Percentiles rank a stretch among this genome's conserved stretches.
Conservation (phyloP, 495 filamentous ascomycete genomes). For the Penicillium maclennaniae region DNA sequence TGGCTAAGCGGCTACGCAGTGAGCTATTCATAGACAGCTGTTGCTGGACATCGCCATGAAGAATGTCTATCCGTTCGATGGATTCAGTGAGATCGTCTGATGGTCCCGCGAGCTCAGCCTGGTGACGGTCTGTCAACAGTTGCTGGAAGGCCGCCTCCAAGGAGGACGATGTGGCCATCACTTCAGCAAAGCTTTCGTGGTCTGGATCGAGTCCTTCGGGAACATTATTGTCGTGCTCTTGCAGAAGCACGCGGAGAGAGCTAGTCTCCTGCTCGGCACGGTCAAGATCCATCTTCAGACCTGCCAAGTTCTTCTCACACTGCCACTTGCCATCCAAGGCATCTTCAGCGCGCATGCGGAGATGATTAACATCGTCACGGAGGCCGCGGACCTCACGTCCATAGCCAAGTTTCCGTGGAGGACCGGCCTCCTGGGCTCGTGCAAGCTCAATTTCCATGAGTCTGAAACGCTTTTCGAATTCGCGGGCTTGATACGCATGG, state of each 20-base stretch:
- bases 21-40: slow-evolving; percentile 74
- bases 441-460: slow-evolving; percentile 76
- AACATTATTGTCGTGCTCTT: slow-evolving; percentile 81
- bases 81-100: slow-evolving; percentile 67
- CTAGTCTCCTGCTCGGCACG: slow-evolving; percentile 89
- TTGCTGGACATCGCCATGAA: slow-evolving; percentile 69
- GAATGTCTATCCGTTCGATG: slow-evolving; percentile 69
- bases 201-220: slow-evolving; percentile 43
- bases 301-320: slow-evolving; percentile 87
- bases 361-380: slow-evolving; percentile 76
- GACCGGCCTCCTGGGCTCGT: slow-evolving; percentile 58
- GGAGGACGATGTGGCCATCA: slow-evolving; percentile 63
- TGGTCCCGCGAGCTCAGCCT: slow-evolving; percentile 58
- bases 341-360: slow-evolving; percentile 87
- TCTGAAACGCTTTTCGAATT: slow-evolving; percentile 72
- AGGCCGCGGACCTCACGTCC: slow-evolving; percentile 74
- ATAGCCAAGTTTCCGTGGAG: slow-evolving; percentile 72
- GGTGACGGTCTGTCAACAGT: slow-evolving; percentile 73
- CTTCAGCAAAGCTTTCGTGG: slow-evolving; percentile 45
- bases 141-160: slow-evolving; percentile 76
- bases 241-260: slow-evolving; percentile 71
- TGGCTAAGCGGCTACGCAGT: slow-evolving; percentile 74
- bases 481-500: slow-evolving; percentile 74
- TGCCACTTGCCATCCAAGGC: slow-evolving; percentile 96
- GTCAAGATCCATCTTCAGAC: slow-evolving; percentile 96